phyloP scores from a whole-genome alignment of 2,329 filamentous ascomycete genomes.

The Trichoderma polysporum region DNA sequence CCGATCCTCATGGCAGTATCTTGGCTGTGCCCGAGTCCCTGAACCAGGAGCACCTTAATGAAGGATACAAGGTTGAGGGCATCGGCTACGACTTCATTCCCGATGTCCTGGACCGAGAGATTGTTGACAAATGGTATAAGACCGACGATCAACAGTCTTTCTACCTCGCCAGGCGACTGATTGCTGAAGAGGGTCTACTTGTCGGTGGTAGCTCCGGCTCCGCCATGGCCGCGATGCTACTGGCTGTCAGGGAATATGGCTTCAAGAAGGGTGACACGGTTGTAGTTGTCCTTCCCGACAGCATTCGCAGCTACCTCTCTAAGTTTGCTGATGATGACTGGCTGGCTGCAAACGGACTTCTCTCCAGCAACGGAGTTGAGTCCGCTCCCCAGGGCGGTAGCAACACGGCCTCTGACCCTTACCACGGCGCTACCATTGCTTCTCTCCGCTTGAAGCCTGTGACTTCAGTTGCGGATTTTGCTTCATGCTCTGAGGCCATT shows the following conservation, averaged over 20 bases:
- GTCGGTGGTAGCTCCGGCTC: slow-evolving; percentile 93
- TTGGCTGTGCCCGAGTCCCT: slow-evolving; percentile 77
- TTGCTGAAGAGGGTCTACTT: slow-evolving; percentile 89
- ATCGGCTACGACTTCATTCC: slow-evolving; percentile 99
- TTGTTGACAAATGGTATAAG: slow-evolving; percentile 97
- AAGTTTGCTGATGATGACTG: slow-evolving; percentile 99
- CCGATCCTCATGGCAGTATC: slow-evolving; percentile 90
- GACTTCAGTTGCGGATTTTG: slow-evolving; percentile 72
- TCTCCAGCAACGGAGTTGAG: slow-evolving; percentile 53
- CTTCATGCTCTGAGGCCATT: slow-evolving; percentile 80
- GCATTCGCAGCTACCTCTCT: slow-evolving; percentile 93
- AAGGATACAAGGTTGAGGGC: slow-evolving; percentile 95
- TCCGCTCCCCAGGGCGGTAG: slow-evolving; percentile 41
- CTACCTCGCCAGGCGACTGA: slow-evolving; percentile 81
- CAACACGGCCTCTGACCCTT: slow-evolving; percentile 60
- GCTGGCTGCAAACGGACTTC: slow-evolving; percentile 93
- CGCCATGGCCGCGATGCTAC: slow-evolving; percentile 78
- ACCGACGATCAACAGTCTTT: slow-evolving; percentile 93
- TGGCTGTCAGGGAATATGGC: slow-evolving; percentile 72
- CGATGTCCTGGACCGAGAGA: slow-evolving; percentile 77
- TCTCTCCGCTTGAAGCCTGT: slow-evolving; percentile 89
- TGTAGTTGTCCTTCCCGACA: slow-evolving; percentile 90
- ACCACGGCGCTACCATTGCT: slow-evolving; percentile 74
- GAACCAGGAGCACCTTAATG: slow-evolving; percentile 78
- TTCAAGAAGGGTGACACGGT: slow-evolving; percentile 82